Evolutionary conservation across 345 rosid species (phyloP), one percentile per base, ranked within the genome.

Genomic region (Conringia planisiliqua): DNA sequence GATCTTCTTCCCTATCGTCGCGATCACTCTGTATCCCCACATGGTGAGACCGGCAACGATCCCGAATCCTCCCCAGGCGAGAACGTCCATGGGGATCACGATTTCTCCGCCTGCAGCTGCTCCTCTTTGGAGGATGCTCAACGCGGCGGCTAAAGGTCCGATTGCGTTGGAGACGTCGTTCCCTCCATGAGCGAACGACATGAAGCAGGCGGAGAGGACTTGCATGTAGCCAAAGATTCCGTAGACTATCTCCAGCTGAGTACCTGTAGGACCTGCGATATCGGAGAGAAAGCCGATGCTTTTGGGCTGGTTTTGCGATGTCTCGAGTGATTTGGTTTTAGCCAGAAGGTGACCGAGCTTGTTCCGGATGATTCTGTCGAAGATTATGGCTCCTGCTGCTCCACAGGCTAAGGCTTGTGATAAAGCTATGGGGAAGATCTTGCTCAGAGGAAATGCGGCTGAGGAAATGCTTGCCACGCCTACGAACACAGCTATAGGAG

Each of bases 21-120:
- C 97, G 4, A 92, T 95, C 76, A 92, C 97, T 75, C 97, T 83
- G 39, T 95, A 90, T 0, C 97, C 99, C 99, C 99, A 92, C 71
- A 92, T 86, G 68, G 50, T 83, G 0, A 92, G 86, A 24, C 99
- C 99, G 0, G 99, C 97, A 1, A 95, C 93, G 22, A 92, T 90
- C 5, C 99, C 97, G 0, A 95, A 95, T 39, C 99, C 99, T 71
- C 99, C 99, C 97, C 99, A 95, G 0, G 99, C 99, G 0, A 95
- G 90, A 64, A 95, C 92, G 58, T 92, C 99, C 2, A 39, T 67
- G 0, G 97, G 99, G 58, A 95, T 92, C 35, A 95, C 83, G 26
- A 95, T 86, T 50, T 86, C 88, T 0, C 86, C 60, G 4, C 86
- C 89, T 6, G 83, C 85, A 11, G 60, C 60, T 42, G 82, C 82